These are phyloP conservation scores for Ganoderma leucocontextum DNA, from an alignment of 1,284 basidiomycete species.

Conservation along the genomic window DNA sequence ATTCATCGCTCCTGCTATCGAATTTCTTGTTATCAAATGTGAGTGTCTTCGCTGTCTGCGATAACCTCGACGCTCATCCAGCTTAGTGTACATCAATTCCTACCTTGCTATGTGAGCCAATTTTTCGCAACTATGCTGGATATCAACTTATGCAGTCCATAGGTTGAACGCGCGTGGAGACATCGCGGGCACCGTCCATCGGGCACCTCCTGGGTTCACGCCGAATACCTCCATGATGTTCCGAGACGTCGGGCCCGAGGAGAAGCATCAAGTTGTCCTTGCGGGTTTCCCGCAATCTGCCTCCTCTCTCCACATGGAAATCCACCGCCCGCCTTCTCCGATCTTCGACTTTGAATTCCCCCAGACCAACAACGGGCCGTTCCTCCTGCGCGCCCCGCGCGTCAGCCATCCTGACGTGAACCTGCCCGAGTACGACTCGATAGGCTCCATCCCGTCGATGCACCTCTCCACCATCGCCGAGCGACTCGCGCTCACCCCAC, in stretches of 20 bases:
- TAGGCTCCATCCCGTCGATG: constrained; percentile 10
- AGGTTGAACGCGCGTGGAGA: constrained; percentile 31
- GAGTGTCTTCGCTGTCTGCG: constrained; percentile 15
- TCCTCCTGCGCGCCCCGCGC: constrained; percentile 12
- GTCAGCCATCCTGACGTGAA: constrained; percentile 22
- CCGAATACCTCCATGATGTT: constrained; percentile 15
- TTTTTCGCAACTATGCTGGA: neutral
- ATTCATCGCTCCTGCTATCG: constrained; percentile 39
- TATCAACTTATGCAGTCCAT: too few relatives aligned
- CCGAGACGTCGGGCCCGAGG: constrained; percentile 15
- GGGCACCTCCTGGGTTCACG: neutral
- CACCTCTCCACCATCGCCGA: constrained; percentile 15
- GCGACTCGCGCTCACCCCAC: constrained; percentile 10
- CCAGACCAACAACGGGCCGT: neutral
- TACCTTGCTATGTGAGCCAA: constrained; percentile 40
- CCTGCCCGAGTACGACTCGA: constrained; percentile 13
- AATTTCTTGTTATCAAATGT: constrained; percentile 42
- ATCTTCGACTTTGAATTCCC: constrained; percentile 2
- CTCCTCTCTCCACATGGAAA: neutral
- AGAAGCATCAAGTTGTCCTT: constrained; percentile 7
- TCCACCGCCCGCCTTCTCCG: neutral
- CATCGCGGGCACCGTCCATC: neutral
- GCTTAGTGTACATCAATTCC: constrained; percentile 42
- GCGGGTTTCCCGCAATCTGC: neutral
- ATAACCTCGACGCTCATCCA: neutral